These are phyloP conservation scores for Picea mariana DNA, from an alignment of 83 land plant genomes.

Conservation along the genomic window DNA sequence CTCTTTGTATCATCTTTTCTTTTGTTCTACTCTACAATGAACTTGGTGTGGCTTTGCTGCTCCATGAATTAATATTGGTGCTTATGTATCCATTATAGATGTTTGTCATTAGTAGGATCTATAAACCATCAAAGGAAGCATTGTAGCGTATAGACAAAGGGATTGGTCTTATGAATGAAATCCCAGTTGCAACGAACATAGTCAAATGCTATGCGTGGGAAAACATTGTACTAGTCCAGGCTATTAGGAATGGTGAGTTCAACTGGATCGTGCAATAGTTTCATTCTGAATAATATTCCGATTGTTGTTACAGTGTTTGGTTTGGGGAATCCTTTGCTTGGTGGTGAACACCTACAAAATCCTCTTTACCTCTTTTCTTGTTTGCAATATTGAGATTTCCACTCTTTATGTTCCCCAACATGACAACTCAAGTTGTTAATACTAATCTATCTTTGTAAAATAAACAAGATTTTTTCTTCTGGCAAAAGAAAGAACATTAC, in stretches of 20 bases:
- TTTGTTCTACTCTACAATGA: slow-evolving; percentile 48
- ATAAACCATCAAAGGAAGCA: too few relatives aligned
- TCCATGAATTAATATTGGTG: too few relatives aligned
- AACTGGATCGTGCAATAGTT: neutral
- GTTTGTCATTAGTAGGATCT: slow-evolving; percentile 44
- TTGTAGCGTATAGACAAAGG: slow-evolving; percentile 35
- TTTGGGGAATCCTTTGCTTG: slow-evolving; percentile 82
- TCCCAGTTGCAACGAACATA: slow-evolving; percentile 91
- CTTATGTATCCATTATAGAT: slow-evolving; percentile 34
- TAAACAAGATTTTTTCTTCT: too few relatives aligned
- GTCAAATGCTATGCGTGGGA: slow-evolving; percentile 88
- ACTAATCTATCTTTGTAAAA: too few relatives aligned
- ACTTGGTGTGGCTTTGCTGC: too few relatives aligned
- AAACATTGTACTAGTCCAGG: too few relatives aligned
- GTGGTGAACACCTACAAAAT: slow-evolving; percentile 95
- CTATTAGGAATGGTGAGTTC: slow-evolving; percentile 32
- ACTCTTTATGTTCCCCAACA: slow-evolving; percentile 85
- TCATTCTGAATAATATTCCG: slow-evolving; percentile 69
- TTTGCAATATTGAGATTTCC: slow-evolving; percentile 93
- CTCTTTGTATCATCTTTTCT: slow-evolving; percentile 65
- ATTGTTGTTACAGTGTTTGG: slow-evolving; percentile 80
- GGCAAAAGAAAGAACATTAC: too few relatives aligned
- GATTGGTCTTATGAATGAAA: slow-evolving; percentile 89
- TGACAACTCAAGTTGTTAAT: slow-evolving; percentile 73
- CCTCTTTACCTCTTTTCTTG: slow-evolving; percentile 90